Base-by-base conservation (phyloP, 164 flowering plant genomes). In the Magnolia officinalis region DNA sequence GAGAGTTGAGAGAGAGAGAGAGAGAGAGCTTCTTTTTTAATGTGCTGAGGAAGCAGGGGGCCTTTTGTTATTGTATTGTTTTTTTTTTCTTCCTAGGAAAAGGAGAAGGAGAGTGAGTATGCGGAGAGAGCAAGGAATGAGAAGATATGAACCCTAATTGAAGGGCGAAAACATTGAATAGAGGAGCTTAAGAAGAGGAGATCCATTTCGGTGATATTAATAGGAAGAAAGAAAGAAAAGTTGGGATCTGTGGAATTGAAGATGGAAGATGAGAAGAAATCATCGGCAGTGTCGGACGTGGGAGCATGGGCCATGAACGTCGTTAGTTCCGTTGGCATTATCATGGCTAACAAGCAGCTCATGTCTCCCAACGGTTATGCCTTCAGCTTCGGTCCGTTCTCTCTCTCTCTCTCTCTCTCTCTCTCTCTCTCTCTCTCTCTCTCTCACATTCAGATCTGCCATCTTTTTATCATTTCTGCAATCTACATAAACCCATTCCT, bases 241-340 rank as follows among this genome's bases (percentile, higher is more conserved):
- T 1, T 37, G 31, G 20, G 21, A 10, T 14, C 45, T 37, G 45
- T 50, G 59, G 26, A 71, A 55, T 10, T 10, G 29, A 59, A 52
- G 31, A 88, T 85, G 96, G 93, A 85, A 79, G 79, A 50, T 72
- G 89, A 84, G 84, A 87, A 89, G 86, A 88, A 85, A 73, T 7
- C 84, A 37, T 81, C 88, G 49, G 14, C 87, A 6, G 92, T 90
- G 18, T 92, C 98, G 2, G 91, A 93, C 79, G 87, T 90, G 11
- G 98, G 98, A 29, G 98, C 98, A 0, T 93, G 98, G 98, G 96
- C 86, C 8, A 93, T 92, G 96, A 93, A 93, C 77, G 85, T 93
- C 24, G 21, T 92, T 58, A 93, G 98, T 79, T 93, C 98, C 64
- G 98, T 93, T 19, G 98, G 96, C 31, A 88, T 93, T 73, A 93